Percentiles rank a stretch among this genome's conserved stretches.
These are phyloP conservation scores for Russula sp. DNA, from an alignment of 768 basidiomycete species.

Conservation along the genomic window DNA sequence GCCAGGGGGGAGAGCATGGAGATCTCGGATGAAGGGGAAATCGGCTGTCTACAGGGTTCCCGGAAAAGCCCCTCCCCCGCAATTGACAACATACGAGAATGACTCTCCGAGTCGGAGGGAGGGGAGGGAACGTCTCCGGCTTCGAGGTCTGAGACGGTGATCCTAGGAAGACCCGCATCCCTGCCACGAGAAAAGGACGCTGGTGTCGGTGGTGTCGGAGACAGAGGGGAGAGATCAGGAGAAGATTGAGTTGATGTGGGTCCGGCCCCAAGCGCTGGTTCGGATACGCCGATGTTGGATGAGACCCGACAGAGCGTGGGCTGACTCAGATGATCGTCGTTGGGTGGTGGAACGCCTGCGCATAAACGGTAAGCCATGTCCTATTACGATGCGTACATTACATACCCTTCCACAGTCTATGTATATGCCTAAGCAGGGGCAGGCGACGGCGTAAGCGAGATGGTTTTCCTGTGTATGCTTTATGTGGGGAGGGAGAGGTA, in stretches of 20 bases:
- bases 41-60: background rate
- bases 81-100: background rate
- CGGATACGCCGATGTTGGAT: background rate
- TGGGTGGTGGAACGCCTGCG: background rate
- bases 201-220: background rate
- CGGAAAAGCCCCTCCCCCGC: background rate
- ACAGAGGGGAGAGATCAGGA: background rate
- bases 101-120: background rate
- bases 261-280: background rate
- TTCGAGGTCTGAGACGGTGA: background rate
- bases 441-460: background rate
- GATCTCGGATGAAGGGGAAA: background rate
- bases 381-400: background rate
- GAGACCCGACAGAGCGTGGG: background rate
- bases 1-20: background rate
- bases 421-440: background rate
- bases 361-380: background rate
- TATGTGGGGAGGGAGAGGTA: background rate
- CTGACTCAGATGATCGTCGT: background rate
- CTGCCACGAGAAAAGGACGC: background rate
- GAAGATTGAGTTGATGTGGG: background rate
- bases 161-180: background rate
- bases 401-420: slow-evolving; percentile 13
- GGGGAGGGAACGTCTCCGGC: background rate
- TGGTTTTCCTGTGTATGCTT: background rate